Evolutionary conservation across 116 monocot genomes (phyloP).

Genomic region (Iris pallida): DNA sequence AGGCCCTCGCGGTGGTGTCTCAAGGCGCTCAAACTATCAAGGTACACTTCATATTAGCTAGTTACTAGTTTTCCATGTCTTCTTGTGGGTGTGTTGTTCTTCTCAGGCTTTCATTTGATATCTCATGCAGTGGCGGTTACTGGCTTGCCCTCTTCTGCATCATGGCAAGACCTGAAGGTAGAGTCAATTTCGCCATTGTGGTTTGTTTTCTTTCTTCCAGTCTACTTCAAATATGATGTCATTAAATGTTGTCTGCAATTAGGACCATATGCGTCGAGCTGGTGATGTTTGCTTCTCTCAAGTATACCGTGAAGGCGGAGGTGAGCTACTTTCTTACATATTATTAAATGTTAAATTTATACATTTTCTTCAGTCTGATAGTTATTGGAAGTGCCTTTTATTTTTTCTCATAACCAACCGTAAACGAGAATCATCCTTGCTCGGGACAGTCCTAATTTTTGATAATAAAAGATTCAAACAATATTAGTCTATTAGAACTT

Average conservation of each 20-base stretch:
- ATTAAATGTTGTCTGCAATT: not conserved
- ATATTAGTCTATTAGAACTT: too few relatives aligned
- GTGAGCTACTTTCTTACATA: constrained; percentile 26
- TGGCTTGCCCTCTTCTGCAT: constrained; percentile 69
- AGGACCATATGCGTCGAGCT: constrained; percentile 87
- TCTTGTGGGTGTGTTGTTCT: too few relatives aligned
- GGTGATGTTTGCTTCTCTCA: constrained; percentile 81
- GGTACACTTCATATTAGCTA: too few relatives aligned
- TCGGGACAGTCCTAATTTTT: too few relatives aligned
- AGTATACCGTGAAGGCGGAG: constrained; percentile 73
- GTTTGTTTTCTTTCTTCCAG: not conserved
- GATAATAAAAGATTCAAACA: too few relatives aligned
- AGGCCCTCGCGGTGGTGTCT: too few relatives aligned
- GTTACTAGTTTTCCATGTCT: not conserved
- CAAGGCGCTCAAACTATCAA: too few relatives aligned
- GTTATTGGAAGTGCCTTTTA: not conserved
- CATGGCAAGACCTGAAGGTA: constrained; percentile 96
- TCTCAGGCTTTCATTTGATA: not conserved
- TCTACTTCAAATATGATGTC: not conserved
- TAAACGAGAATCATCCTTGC: too few relatives aligned
- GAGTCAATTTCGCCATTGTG: not conserved
- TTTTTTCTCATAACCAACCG: too few relatives aligned
- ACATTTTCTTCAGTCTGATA: not conserved
- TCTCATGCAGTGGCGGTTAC: constrained; percentile 34
- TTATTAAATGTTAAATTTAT: not conserved